Base-by-base conservation (phyloP, 169 alveolate genomes). In the Eimeria necatrix region DNA sequence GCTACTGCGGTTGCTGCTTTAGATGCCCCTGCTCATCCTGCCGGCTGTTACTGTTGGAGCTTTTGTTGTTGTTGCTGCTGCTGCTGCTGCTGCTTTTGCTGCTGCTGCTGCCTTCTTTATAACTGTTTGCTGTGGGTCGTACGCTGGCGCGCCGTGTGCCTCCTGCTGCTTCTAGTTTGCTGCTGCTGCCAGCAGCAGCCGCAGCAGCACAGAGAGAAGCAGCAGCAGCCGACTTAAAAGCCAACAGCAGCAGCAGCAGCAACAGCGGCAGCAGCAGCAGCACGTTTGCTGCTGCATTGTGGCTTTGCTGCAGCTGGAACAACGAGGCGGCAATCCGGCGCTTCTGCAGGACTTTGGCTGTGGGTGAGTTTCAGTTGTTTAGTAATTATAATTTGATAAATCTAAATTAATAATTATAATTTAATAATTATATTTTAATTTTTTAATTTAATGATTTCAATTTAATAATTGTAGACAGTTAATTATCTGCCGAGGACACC, bases 241-340 rank as follows among this genome's bases (percentile, higher is more conserved):
- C 41, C 41, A 61, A 26, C 73, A 61, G 22, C 73, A 61, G 18
- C 83, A 61, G 73, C 73, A 61, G 73, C 73, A 71, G 24, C 83
- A 26, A 48, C 83, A 71, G 83, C 83, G 12, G 41, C 83, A 22
- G 83, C 53, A 22, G 53, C 51, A 71, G 83, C 83, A 26, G 48
- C 83, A 71, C 20, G 83, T 22, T 71, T 71, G 83, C 22, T 71
- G 16, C 51, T 71, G 49, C 41, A 0, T 71, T 71, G 18, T 6
- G 12, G 68, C 68, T 71, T 22, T 88, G 94, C 85, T 22, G 60
- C 32, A 76, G 94, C 24, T 88, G 94, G 94, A 76, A 88, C 70
- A 88, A 88, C 24, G 73, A 46, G 59, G 71, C 70, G 1, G 70
- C 83, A 14, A 88, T 88, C 56, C 84, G 73, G 46, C n/a, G 41